Evolutionary conservation across 164 flowering plant genomes (phyloP).

Genomic region (Stephania yunnanensis): DNA sequence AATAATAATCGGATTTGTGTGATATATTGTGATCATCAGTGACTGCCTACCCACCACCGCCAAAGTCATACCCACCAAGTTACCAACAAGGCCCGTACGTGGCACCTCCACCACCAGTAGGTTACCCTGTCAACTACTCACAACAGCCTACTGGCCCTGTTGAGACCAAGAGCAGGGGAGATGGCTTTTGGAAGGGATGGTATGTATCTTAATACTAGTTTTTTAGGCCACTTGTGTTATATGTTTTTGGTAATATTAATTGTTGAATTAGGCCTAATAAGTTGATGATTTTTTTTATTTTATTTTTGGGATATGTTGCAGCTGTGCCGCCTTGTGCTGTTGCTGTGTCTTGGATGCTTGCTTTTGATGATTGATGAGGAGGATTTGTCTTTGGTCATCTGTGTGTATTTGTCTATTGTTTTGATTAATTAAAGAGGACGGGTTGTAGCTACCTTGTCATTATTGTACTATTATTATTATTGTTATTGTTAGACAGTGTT

Average conservation of each 20-base stretch:
- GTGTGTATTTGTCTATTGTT: neutral
- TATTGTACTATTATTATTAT: neutral
- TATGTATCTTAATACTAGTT: neutral
- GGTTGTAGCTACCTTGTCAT: neutral
- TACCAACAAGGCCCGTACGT: conserved; percentile 11
- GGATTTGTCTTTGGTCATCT: neutral
- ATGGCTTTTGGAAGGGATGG: conserved; percentile 19
- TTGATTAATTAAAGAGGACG: neutral
- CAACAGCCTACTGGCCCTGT: neutral
- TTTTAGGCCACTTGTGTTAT: neutral
- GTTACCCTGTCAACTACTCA: conserved; percentile 12
- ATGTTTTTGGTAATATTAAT: neutral
- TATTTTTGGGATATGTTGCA: neutral
- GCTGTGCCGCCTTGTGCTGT: conserved; percentile 33
- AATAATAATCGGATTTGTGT: neutral
- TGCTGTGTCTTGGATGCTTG: conserved; percentile 29
- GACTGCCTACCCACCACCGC: conserved; percentile 5
- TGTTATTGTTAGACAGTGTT: neutral
- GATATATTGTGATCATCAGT: neutral
- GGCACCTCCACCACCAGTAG: conserved; percentile 8
- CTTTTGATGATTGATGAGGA: conserved; percentile 14
- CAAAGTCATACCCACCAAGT: conserved; percentile 12
- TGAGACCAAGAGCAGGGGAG: conserved; percentile 12
- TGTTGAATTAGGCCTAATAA: neutral
- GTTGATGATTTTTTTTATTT: neutral